Conservation (phyloP, 2,329 filamentous ascomycete species). For the Arachnomyces sp. region DNA sequence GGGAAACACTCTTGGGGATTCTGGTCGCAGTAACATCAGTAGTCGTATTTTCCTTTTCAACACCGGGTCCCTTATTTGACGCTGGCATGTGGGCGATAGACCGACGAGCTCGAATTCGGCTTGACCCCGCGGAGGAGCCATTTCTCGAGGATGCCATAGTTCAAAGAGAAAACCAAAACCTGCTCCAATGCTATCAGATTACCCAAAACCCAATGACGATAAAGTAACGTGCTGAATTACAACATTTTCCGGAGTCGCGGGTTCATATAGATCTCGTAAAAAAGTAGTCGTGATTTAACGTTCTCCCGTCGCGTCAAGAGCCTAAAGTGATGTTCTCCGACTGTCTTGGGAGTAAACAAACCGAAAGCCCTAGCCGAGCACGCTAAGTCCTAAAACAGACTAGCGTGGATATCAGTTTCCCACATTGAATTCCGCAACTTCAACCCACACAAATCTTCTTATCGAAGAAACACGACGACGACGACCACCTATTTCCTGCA, state of each 20-base stretch:
- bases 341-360: constrained; percentile 31
- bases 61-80: constrained; percentile 37
- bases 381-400: constrained; percentile 20
- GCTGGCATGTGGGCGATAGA: constrained; percentile 60
- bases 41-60: constrained; percentile 73
- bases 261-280: no score
- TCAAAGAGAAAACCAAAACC: neutral
- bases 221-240: no score
- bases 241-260: no score
- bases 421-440: constrained; percentile 30
- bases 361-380: constrained; percentile 36
- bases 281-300: neutral
- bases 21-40: constrained; percentile 51
- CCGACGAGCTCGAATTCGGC: constrained; percentile 50
- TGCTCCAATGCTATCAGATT: no score
- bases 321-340: constrained; percentile 3
- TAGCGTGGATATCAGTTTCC: constrained; percentile 31
- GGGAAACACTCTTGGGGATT: constrained; percentile 11
- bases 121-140: constrained; percentile 23
- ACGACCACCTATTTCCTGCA: constrained; percentile 18
- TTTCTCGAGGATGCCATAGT: constrained; percentile 27
- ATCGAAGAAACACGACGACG: constrained; percentile 12
- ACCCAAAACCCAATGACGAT: no score
- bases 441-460: constrained; percentile 30
- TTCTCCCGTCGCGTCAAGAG: constrained; percentile 22